Evolutionary conservation across 2,329 filamentous ascomycete genomes (phyloP).

Genomic region (Aspergillus persii): DNA sequence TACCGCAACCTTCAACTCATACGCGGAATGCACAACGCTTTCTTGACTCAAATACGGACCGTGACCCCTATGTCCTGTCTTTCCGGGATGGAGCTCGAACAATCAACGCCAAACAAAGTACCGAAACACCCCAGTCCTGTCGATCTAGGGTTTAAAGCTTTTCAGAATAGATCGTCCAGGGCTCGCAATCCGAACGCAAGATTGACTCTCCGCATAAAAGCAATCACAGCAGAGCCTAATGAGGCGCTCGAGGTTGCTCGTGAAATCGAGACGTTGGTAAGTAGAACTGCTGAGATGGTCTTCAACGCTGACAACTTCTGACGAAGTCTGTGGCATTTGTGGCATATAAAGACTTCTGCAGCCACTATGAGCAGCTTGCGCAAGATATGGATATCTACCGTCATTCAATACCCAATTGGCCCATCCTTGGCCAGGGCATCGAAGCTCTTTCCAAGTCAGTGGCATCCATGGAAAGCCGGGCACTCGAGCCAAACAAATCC

Average conservation of each 20-base stretch:
- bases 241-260: constrained; percentile 55
- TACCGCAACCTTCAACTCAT: constrained; percentile 78
- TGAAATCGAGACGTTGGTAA: constrained; percentile 54
- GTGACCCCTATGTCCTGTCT: constrained; percentile 62
- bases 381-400: constrained; percentile 71
- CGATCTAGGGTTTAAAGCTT: constrained; percentile 40
- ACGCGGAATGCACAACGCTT: constrained; percentile 76
- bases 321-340: constrained; percentile 75
- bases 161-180: constrained; percentile 28
- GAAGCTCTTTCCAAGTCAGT: constrained; percentile 77
- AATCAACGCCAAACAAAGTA: constrained; percentile 25
- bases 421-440: constrained; percentile 77
- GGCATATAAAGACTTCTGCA: constrained; percentile 86
- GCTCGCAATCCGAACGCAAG: constrained; percentile 29
- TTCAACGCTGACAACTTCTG: neutral
- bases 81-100: constrained; percentile 18
- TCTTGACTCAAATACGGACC: constrained; percentile 71
- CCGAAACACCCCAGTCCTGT: constrained; percentile 50
- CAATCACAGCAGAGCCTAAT: constrained; percentile 50
- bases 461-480: constrained; percentile 64
- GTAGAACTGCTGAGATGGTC: constrained; percentile 46
- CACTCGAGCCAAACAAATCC: constrained; percentile 67
- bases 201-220: constrained; percentile 29
- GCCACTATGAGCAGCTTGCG: constrained; percentile 82
- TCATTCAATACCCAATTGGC: constrained; percentile 69